phyloP scores from a whole-genome alignment of 1,284 basidiomycete genomes.

The Apiotrichum mycotoxinovorans region DNA sequence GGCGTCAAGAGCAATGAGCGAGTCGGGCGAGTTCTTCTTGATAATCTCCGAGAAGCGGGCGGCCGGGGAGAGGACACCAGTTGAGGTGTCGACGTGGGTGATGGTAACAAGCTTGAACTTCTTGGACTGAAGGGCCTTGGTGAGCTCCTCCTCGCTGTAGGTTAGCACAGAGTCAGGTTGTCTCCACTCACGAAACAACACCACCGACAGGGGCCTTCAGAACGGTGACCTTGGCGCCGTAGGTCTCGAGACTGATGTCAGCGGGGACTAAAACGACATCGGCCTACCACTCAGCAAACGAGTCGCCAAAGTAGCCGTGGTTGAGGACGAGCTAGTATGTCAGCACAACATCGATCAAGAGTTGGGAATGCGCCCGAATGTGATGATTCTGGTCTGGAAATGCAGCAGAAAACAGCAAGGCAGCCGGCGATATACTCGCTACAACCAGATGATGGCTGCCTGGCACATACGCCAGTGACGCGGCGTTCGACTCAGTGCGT shows the following conservation, averaged over 20 bases:
- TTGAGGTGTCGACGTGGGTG: constrained; percentile 86
- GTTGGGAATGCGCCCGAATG: too few relatives aligned
- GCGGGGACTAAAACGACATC: not conserved
- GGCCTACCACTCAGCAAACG: constrained; percentile 72
- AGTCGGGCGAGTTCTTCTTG: constrained; percentile 74
- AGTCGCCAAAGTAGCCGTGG: constrained; percentile 84
- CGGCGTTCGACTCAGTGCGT: too few relatives aligned
- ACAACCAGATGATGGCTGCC: too few relatives aligned
- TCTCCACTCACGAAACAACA: constrained; percentile 56
- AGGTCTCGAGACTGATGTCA: constrained; percentile 66
- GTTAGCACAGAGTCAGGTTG: constrained; percentile 1
- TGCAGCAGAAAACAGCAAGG: too few relatives aligned
- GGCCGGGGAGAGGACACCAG: constrained; percentile 84
- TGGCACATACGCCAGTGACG: too few relatives aligned
- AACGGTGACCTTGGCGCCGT: constrained; percentile 86
- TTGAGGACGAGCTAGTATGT: constrained; percentile 52
- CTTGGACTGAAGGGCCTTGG: constrained; percentile 66
- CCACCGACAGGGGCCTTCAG: constrained; percentile 78
- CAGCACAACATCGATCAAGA: not conserved
- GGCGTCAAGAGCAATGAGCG: constrained; percentile 83
- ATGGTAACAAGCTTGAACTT: constrained; percentile 88
- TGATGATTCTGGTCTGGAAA: too few relatives aligned
- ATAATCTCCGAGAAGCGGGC: constrained; percentile 74
- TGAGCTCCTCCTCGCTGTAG: constrained; percentile 43
- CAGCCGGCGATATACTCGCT: too few relatives aligned